A percentile compares a stretch with the other conserved stretches of the same genome.
phyloP scores from a whole-genome alignment of 2,329 filamentous ascomycete species.

The Microsporum audouinii region DNA sequence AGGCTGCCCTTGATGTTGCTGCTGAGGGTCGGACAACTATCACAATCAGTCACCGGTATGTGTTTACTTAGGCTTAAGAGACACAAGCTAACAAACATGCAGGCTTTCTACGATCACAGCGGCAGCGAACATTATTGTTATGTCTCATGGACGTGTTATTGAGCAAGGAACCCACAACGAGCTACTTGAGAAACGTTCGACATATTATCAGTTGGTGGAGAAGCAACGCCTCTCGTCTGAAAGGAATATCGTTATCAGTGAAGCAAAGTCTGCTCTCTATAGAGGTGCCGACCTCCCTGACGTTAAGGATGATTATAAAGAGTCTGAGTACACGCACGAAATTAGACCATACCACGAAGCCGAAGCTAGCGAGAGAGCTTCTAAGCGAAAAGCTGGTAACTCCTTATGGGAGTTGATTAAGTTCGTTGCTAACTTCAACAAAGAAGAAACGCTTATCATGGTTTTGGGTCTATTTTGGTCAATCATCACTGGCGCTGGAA shows the following conservation, averaged over 20 bases:
- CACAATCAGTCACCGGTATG: constrained; percentile 28
- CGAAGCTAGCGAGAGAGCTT: too few relatives aligned
- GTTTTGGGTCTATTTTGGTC: constrained; percentile 59
- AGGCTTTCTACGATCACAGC: constrained; percentile 23
- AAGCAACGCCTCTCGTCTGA: not conserved
- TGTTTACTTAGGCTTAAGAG: not conserved
- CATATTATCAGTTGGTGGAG: not conserved
- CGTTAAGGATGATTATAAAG: too few relatives aligned
- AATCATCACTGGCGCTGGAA: constrained; percentile 66
- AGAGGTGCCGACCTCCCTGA: too few relatives aligned
- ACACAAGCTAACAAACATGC: constrained; percentile 25
- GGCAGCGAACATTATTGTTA: constrained; percentile 25
- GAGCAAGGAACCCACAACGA: constrained; percentile 30
- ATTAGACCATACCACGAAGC: too few relatives aligned
- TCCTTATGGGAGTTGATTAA: constrained; percentile 50
- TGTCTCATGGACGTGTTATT: constrained; percentile 25
- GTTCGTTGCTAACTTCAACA: constrained; percentile 70
- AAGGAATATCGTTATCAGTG: too few relatives aligned
- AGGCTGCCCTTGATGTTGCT: constrained; percentile 65
- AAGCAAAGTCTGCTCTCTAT: too few relatives aligned
- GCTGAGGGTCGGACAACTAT: constrained; percentile 39
- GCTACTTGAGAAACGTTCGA: constrained; percentile 17
- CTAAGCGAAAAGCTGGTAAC: too few relatives aligned
- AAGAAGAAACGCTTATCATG: constrained; percentile 59
- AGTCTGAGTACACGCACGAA: too few relatives aligned